Conservation (phyloP, 1,284 basidiomycete genomes). For the Ganoderma lingzhi region DNA sequence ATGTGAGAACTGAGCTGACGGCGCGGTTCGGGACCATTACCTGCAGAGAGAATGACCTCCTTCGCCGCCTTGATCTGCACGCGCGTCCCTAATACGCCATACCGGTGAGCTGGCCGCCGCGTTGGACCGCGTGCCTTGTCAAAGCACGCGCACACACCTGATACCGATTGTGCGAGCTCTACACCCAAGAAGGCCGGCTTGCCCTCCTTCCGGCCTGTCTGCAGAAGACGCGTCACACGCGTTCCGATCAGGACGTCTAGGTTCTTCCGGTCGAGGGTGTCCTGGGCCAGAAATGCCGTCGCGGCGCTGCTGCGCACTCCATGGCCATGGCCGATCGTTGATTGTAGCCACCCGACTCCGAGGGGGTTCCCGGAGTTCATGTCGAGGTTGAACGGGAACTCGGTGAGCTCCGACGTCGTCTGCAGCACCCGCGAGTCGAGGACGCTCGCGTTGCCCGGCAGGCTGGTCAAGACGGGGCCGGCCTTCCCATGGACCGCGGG, state of each 20-base stretch:
- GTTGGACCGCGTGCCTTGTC: not conserved
- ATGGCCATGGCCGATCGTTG: slow-evolving; percentile 21
- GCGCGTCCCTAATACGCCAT: slow-evolving; percentile 9
- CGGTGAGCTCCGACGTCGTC: slow-evolving; percentile 40
- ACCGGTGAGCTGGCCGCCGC: not conserved
- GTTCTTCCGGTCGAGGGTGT: slow-evolving; percentile 44
- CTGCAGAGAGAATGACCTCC: slow-evolving; percentile 37
- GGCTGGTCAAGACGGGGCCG: slow-evolving; percentile 42
- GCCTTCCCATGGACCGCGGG: slow-evolving; percentile 13
- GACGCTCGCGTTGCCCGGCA: slow-evolving; percentile 41
- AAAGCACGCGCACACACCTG: not conserved
- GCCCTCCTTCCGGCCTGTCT: slow-evolving; percentile 29
- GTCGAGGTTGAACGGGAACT: slow-evolving; percentile 50
- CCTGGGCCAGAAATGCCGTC: slow-evolving; percentile 38
- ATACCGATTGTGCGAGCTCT: not conserved
- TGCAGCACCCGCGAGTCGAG: slow-evolving; percentile 44
- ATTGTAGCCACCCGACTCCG: slow-evolving; percentile 43
- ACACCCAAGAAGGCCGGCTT: slow-evolving; percentile 2
- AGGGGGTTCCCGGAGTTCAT: slow-evolving; percentile 45
- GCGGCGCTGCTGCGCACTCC: slow-evolving; percentile 41
- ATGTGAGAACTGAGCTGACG: not conserved
- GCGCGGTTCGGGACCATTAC: not conserved
- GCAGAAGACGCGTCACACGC: slow-evolving; percentile 47
- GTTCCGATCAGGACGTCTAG: slow-evolving; percentile 50
- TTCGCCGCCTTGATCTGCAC: slow-evolving; percentile 30